Evolutionary conservation across 2,329 filamentous ascomycete species (phyloP).

Genomic region (Fusarium algeriense): DNA sequence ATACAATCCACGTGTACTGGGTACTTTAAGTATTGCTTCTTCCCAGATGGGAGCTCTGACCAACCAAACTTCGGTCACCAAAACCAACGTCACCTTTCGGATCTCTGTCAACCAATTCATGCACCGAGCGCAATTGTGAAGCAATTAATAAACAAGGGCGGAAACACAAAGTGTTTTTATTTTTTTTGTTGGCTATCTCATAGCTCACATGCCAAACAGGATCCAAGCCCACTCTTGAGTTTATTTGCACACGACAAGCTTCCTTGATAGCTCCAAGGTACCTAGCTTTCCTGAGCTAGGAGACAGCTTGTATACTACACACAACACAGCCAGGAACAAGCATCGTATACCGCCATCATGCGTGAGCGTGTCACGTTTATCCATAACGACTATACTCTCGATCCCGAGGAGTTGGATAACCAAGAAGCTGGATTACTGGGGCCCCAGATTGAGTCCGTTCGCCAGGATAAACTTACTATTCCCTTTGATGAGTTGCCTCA

Average conservation of each 20-base stretch:
- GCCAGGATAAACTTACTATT: constrained; percentile 84
- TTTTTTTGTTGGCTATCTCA: not conserved
- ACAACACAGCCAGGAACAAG: not conserved
- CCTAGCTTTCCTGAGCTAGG: not conserved
- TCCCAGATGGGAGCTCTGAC: constrained; percentile 11
- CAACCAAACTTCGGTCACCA: constrained; percentile 22
- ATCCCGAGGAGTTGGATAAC: constrained; percentile 73
- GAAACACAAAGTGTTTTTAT: constrained; percentile 3
- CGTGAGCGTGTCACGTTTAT: constrained; percentile 85
- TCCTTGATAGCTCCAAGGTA: constrained; percentile 6
- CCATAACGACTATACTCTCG: constrained; percentile 73
- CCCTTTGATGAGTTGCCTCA: constrained; percentile 78
- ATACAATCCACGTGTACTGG: constrained; percentile 38
- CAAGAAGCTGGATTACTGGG: constrained; percentile 66
- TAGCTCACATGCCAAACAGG: not conserved
- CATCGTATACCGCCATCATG: constrained; percentile 61
- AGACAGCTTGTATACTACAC: not conserved
- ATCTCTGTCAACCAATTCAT: constrained; percentile 24
- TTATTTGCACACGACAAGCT: constrained; percentile 39
- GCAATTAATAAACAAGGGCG: constrained; percentile 16
- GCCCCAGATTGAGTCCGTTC: constrained; percentile 71
- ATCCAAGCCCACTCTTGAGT: constrained; percentile 14
- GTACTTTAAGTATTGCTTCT: constrained; percentile 8
- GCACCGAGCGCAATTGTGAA: constrained; percentile 28
- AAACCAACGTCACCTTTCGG: constrained; percentile 21